Base-by-base conservation (phyloP, 345 rosid species). In the Ricinus communis region DNA sequence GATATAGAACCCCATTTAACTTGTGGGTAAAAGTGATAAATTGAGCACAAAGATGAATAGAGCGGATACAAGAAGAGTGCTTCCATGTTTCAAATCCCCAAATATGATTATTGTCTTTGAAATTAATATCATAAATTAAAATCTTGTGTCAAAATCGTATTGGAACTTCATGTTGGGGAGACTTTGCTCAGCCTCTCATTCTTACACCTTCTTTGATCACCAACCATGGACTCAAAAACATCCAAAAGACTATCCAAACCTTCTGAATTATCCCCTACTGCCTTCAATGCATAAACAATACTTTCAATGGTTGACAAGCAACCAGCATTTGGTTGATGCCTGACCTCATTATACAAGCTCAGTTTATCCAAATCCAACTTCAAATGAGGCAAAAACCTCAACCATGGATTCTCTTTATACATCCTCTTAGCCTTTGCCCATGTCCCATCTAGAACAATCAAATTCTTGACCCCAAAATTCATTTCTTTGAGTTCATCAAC, bases 401-500 rank as follows among this genome's bases (percentile, higher is more conserved):
- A 78, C 98, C 98, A 91, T 18, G 96, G 97, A 63, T 90, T 87
- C 85, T 93, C 98, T 5, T 79, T 76, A 72, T 88, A 91, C 79
- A 91, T 81, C 63, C 94, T 86, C 73, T 78, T 86, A 0, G 96
- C 98, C 83, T 93, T 93, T 0, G 86, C 69, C 98, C 94, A 91
- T 0, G 97, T 93, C 69, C 96, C 98, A 54, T 93, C 97, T 62
- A 93, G 80, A 68, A 88, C 96, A 57, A 93, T 84, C 85, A 93
- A 82, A 69, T 86, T 91, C 82, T 76, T 86, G 57, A 85, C 82
- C 65, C 85, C 74, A 14, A 81, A 68, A 10, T 78, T 74, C 76
- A 74, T 80, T 36, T 64, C 85, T 71, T 74, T 68, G 47, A 91
- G 80, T 50, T 79, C 88, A 15, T 62, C 81, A 71, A 86, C 74